Conservation (phyloP, 2,329 filamentous ascomycete genomes). For the Cryphonectria nitschkei region DNA sequence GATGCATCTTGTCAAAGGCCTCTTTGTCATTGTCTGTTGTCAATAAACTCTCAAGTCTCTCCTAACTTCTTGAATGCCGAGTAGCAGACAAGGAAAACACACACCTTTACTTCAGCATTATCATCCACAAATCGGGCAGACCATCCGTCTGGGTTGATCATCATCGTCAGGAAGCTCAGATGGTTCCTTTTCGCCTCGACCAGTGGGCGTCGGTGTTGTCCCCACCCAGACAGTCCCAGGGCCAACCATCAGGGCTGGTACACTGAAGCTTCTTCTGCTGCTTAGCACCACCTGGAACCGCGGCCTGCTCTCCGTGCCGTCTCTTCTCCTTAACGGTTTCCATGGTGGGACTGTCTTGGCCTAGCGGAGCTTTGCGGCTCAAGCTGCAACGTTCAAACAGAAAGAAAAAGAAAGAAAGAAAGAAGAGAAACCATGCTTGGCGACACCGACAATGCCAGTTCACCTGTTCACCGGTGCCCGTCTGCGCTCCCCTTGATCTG, state of each 20-base stretch:
- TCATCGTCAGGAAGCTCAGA: conserved; percentile 6
- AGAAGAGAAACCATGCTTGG: background rate
- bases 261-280: background rate
- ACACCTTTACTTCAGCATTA: background rate
- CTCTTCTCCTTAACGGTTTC: background rate
- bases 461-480: conserved; percentile 30
- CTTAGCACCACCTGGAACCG: conserved; percentile 3
- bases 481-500: conserved; percentile 29
- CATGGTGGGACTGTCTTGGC: conserved; percentile 1
- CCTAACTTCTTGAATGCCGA: background rate
- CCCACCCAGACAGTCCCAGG: background rate
- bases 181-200: background rate
- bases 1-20: background rate
- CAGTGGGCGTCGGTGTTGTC: background rate
- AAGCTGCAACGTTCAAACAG: conserved; percentile 4
- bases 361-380: conserved; percentile 7
- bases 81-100: background rate
- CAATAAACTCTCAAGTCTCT: background rate
- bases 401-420: no score
- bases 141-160: background rate
- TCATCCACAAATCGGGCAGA: background rate
- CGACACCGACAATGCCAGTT: conserved; percentile 27
- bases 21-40: background rate
- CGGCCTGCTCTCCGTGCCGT: conserved; percentile 2
- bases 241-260: background rate